Conservation (phyloP, 2,329 filamentous ascomycete species). For the Penicillium sp. region DNA sequence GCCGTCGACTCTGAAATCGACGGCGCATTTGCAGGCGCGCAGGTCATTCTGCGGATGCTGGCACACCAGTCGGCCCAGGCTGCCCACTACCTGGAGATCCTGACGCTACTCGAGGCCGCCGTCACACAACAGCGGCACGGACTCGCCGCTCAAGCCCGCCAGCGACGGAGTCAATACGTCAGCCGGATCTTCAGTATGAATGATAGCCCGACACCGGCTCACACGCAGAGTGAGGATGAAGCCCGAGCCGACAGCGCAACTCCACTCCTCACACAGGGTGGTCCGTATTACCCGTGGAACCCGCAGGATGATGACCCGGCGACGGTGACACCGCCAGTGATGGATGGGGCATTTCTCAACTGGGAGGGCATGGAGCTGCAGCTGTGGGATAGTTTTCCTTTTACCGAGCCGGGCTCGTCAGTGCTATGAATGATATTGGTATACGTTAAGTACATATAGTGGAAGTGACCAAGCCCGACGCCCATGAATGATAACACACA, state of each 20-base stretch:
- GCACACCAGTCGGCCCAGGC: conserved; percentile 55
- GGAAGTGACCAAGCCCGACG: no score
- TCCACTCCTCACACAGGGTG: conserved; percentile 6
- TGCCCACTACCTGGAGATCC: conserved; percentile 57
- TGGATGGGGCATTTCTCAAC: conserved; percentile 23
- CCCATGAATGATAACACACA: no score
- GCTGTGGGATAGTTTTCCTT: conserved; percentile 39
- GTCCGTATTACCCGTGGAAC: conserved; percentile 18
- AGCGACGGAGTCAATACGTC: conserved; percentile 35
- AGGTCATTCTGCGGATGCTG: conserved; percentile 51
- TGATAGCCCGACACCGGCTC: conserved; percentile 12
- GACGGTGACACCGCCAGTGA: conserved; percentile 13
- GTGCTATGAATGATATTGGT: conserved; percentile 11
- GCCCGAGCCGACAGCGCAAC: conserved; percentile 5
- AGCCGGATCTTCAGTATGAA: conserved; percentile 38
- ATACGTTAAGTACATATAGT: no score
- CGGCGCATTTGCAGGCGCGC: conserved; percentile 50
- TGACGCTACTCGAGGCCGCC: conserved; percentile 48
- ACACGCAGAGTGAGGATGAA: conserved; percentile 4
- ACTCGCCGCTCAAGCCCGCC: conserved; percentile 26
- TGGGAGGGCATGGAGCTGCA: conserved; percentile 38
- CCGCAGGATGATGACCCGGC: conserved; percentile 10
- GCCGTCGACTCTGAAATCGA: conserved; percentile 42
- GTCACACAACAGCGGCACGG: conserved; percentile 44
- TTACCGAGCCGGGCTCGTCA: conserved; percentile 23